A percentile compares a stretch with the other conserved stretches of the same genome.
phyloP scores from a whole-genome alignment of 768 basidiomycete species.

The Naganishia antarctica region DNA sequence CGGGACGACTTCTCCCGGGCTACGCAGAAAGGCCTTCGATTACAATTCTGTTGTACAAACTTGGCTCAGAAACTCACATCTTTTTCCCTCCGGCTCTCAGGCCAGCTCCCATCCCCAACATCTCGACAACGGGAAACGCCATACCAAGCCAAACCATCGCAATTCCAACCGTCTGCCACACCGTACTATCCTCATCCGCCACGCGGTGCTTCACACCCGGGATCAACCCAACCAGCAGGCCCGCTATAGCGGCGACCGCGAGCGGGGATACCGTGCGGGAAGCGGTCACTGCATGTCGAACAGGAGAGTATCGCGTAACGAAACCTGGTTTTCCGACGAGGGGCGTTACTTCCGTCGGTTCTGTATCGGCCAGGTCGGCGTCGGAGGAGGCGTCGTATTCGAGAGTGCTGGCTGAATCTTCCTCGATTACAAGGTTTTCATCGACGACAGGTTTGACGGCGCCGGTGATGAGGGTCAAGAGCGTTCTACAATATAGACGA shows the following conservation, averaged over 20 bases:
- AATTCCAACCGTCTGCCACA: conserved; percentile 41
- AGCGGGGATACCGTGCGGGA: conserved; percentile 26
- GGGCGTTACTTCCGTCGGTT: conserved; percentile 40
- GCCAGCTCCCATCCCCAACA: conserved; percentile 37
- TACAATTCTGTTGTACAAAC: background rate
- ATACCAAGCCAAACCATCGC: conserved; percentile 34
- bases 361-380: conserved; percentile 15
- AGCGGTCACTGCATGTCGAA: background rate
- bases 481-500: background rate
- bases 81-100: conserved; percentile 34
- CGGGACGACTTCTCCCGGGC: conserved; percentile 33
- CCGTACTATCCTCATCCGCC: conserved; percentile 29
- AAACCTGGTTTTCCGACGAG: conserved; percentile 29
- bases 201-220: conserved; percentile 35
- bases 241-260: conserved; percentile 34
- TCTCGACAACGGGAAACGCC: conserved; percentile 38
- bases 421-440: background rate
- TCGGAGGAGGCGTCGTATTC: conserved; percentile 3
- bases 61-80: conserved; percentile 29
- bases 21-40: background rate
- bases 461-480: background rate
- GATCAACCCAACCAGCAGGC: conserved; percentile 40
- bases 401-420: background rate
- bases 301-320: background rate
- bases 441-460: conserved; percentile 3